Evolutionary conservation across 176 grass and related monocot genomes (phyloP), one percentile per base, ranked within the genome.

Genomic region (Lolium rigidum): DNA sequence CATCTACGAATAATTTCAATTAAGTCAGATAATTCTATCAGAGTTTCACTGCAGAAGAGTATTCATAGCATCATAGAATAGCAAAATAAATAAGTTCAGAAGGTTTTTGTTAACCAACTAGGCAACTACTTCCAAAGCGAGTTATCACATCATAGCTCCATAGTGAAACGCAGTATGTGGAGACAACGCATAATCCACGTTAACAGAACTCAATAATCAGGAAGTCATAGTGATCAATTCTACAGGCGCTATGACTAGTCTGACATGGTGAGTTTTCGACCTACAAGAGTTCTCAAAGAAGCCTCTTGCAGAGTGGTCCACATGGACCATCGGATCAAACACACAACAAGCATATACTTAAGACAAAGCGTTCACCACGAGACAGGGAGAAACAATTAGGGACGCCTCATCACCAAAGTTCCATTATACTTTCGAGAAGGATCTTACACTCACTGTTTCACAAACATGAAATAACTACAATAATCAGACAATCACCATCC

Each of bases 1-100:
- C 96, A 89, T 95, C 93, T 95, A 35, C 28, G 31, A 2, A 35
- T 35, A 35, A 35, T 35, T 35, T 35, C 57, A 74, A 48, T 74
- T 75, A 85, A 81, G 60, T 57, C 51, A 87, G n/a, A 78, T 48
- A 83, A 48, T 31, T 77, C 10, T 11, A 63, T 22, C 75, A 61
- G 50, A 9, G 68, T 70, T 84, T 51, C 49, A 25, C 58, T 24
- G 25, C 1, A 1, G 0, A 77, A 17, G 44, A 72, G 37, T 72
- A 17, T 3, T 24, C 18, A 73, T 11, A 66, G 0, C 47, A 16
- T 44, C 14, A 38, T 28, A 38, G 9, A 25, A 28, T 62, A 83
- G 15, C 25, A 48, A 79, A 56, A 50, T 1, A 35, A 85, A 63
- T 5, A 37, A 62, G 0, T 20, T 67, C 6, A 28, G 10, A 67